phyloP scores from a whole-genome alignment of 306 rosid genomes.

The Mimosa bimucronata region DNA sequence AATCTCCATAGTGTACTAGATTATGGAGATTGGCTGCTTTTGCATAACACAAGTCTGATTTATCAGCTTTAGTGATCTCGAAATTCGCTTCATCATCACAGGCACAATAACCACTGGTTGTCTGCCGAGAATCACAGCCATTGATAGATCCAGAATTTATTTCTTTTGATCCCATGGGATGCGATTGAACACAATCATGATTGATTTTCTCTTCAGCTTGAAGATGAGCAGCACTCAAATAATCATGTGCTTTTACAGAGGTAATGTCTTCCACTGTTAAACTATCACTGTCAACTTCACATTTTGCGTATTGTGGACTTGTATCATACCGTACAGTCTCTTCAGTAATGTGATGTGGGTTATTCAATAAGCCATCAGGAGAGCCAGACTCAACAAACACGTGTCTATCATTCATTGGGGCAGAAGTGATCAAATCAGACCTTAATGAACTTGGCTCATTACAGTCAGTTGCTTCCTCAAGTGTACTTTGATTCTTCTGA shows the following conservation, averaged over 20 bases:
- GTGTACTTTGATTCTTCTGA: conserved; percentile 1
- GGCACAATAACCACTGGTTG: conserved; percentile 32
- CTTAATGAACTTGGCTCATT: conserved; percentile 29
- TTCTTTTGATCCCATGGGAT: conserved; percentile 24
- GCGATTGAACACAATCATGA: conserved; percentile 34
- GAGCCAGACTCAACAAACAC: conserved; percentile 39
- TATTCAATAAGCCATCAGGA: conserved; percentile 39
- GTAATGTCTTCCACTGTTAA: too few species aligned
- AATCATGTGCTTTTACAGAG: not conserved
- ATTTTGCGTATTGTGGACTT: too few species aligned
- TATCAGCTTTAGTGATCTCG: conserved; percentile 33
- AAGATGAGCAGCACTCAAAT: not conserved
- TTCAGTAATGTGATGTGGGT: conserved; percentile 18
- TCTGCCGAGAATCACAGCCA: conserved; percentile 32
- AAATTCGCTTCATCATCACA: conserved; percentile 36
- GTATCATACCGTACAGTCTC: too few species aligned
- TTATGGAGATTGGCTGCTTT: conserved; percentile 19
- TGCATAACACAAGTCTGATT: conserved; percentile 26
- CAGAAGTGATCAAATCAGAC: conserved; percentile 29
- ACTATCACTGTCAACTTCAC: too few species aligned
- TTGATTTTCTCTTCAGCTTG: conserved; percentile 37
- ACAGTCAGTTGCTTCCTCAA: conserved; percentile 21
- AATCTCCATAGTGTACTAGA: conserved; percentile 40
- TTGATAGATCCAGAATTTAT: conserved; percentile 25
- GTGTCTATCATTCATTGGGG: conserved; percentile 41